Conservation (phyloP, 2,329 filamentous ascomycete genomes). For the Alternaria sp. region DNA sequence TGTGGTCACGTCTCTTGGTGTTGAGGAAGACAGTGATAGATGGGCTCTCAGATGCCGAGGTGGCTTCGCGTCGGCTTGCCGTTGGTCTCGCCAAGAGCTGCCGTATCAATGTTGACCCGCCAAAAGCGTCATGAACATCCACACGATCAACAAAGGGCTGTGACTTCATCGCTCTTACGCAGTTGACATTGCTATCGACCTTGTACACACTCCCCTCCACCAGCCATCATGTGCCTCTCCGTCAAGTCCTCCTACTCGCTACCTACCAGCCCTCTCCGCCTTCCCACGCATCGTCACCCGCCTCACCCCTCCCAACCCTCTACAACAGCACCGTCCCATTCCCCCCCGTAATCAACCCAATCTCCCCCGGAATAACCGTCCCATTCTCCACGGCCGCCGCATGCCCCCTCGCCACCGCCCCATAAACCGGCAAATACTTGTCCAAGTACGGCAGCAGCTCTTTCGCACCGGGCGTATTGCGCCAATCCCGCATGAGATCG, state of each 20-base stretch:
- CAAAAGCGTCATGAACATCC: background rate
- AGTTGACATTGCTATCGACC: background rate
- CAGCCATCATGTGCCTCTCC: background rate
- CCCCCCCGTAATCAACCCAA: conserved; percentile 27
- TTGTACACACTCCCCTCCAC: background rate
- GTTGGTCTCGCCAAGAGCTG: background rate
- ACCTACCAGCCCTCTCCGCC: background rate
- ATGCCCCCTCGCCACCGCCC: conserved; percentile 67
- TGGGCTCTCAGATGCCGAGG: background rate
- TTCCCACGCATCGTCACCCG: background rate
- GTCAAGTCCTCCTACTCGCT: background rate
- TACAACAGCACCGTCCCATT: conserved; percentile 24
- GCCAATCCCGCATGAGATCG: conserved; percentile 76
- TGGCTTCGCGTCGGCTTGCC: background rate
- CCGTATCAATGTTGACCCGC: background rate
- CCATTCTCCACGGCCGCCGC: conserved; percentile 67
- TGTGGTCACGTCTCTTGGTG: background rate
- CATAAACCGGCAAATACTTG: conserved; percentile 69
- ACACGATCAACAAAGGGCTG: background rate
- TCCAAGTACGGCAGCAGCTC: conserved; percentile 70
- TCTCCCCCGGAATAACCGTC: conserved; percentile 64
- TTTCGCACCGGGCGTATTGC: conserved; percentile 57
- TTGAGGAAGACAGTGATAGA: background rate
- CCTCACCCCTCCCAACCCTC: background rate
- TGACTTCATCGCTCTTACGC: background rate